Percentiles rank a stretch among this genome's conserved stretches.
phyloP scores from a whole-genome alignment of 768 basidiomycete genomes.

The Tricholoma saponaceum region DNA sequence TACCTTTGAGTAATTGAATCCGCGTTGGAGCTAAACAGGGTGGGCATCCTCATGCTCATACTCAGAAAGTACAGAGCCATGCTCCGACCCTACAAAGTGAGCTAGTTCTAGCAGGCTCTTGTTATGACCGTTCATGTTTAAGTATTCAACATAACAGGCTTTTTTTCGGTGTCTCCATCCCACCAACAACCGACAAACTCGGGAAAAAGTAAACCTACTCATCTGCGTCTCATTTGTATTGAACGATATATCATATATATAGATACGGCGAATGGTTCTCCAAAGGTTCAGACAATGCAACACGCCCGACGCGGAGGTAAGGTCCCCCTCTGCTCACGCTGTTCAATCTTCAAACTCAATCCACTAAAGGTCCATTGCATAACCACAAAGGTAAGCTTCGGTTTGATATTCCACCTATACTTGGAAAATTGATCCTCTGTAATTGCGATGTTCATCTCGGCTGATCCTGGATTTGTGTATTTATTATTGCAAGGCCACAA shows the following conservation, averaged over 20 bases:
- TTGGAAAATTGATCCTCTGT: too few relatives aligned
- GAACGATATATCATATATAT: neutral
- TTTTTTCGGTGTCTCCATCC: neutral
- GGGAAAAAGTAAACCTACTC: neutral
- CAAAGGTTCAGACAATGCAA: too few relatives aligned
- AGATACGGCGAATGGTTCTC: too few relatives aligned
- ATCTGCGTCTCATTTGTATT: neutral
- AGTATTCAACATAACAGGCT: neutral
- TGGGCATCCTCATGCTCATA: neutral
- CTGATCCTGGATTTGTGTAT: too few relatives aligned
- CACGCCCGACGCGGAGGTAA: neutral
- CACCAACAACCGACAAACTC: neutral
- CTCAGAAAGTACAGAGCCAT: neutral
- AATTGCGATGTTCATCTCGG: too few relatives aligned
- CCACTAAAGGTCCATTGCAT: too few relatives aligned
- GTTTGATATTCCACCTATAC: too few relatives aligned
- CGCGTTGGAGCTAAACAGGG: neutral
- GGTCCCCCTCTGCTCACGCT: too few relatives aligned
- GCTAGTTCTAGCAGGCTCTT: neutral
- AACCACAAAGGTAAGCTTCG: too few relatives aligned
- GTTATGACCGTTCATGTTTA: neutral
- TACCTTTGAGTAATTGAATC: neutral
- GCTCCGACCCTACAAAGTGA: neutral
- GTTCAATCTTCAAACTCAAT: too few relatives aligned
- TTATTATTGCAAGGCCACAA: too few relatives aligned